A percentile compares a stretch with the other conserved stretches of the same genome.
phyloP scores from a whole-genome alignment of 2,329 filamentous ascomycete species.

The Trichoderma pleuroti region DNA sequence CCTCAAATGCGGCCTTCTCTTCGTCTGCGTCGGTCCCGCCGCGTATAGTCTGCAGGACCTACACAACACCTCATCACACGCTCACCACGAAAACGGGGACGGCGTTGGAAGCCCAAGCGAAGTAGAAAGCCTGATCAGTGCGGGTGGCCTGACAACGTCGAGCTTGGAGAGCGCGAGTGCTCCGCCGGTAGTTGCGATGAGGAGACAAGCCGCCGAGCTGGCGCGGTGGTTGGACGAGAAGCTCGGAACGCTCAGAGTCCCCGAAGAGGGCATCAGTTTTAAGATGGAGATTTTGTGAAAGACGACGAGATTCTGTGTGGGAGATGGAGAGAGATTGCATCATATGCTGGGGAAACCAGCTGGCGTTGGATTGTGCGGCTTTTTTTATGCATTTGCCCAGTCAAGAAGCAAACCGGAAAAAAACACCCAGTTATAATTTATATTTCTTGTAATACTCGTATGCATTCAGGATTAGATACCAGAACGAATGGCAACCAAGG shows the following conservation, averaged over 20 bases:
- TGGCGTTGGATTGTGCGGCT: background rate
- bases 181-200: slow-evolving; percentile 48
- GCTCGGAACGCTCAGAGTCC: slow-evolving; percentile 51
- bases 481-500: slow-evolving; percentile 22
- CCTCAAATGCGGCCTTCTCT: slow-evolving; percentile 57
- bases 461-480: slow-evolving; percentile 29
- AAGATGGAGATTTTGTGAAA: background rate
- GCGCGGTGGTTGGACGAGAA: slow-evolving; percentile 59
- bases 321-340: background rate
- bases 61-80: slow-evolving; percentile 20
- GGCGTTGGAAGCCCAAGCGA: slow-evolving; percentile 42
- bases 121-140: slow-evolving; percentile 46
- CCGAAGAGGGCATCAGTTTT: slow-evolving; percentile 45
- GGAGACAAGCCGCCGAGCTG: slow-evolving; percentile 57
- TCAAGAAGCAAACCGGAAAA: background rate
- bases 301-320: background rate
- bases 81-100: slow-evolving; percentile 30
- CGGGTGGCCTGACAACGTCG: slow-evolving; percentile 43
- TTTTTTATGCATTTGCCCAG: background rate
- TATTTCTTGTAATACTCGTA: slow-evolving; percentile 14
- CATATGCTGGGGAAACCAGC: background rate
- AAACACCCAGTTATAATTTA: background rate
- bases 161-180: slow-evolving; percentile 39
- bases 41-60: slow-evolving; percentile 27
- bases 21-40: slow-evolving; percentile 56